phyloP scores from a whole-genome alignment of 176 grass and related monocot species.

The Saccharum officinarum region DNA sequence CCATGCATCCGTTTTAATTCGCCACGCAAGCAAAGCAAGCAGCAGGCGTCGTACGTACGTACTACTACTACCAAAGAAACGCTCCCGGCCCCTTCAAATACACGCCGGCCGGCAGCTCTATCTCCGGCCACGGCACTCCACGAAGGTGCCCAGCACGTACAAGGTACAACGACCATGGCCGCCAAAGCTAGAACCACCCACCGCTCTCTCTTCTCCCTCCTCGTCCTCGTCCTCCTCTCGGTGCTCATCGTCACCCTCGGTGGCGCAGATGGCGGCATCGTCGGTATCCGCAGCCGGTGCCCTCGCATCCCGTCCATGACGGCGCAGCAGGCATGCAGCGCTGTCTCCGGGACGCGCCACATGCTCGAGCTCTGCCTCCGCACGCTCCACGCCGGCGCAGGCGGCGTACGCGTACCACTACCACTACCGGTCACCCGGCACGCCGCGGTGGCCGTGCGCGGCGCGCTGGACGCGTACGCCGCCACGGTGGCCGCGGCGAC shows the following conservation, averaged over 20 bases:
- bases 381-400: background rate
- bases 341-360: slow-evolving; percentile 7
- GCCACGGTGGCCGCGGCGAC: slow-evolving; percentile 14
- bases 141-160: no score
- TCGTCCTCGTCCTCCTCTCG: background rate
- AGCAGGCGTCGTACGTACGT: no score
- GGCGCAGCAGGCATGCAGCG: background rate
- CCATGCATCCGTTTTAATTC: background rate
- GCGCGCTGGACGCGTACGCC: slow-evolving; percentile 11
- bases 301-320: slow-evolving; percentile 9
- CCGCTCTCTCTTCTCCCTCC: background rate
- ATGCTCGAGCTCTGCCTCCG: slow-evolving; percentile 27
- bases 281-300: background rate
- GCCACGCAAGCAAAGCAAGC: background rate
- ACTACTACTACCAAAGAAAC: slow-evolving; percentile 1
- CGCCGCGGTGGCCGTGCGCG: slow-evolving; percentile 1
- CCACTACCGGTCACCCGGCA: background rate
- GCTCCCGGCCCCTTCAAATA: background rate
- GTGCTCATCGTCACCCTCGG: background rate
- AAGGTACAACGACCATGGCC: background rate
- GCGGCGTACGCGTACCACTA: no score
- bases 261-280: background rate
- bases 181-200: background rate
- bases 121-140: background rate
- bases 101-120: background rate